phyloP scores from a whole-genome alignment of 2,329 filamentous ascomycete genomes.

The Plenodomus lindquistii region DNA sequence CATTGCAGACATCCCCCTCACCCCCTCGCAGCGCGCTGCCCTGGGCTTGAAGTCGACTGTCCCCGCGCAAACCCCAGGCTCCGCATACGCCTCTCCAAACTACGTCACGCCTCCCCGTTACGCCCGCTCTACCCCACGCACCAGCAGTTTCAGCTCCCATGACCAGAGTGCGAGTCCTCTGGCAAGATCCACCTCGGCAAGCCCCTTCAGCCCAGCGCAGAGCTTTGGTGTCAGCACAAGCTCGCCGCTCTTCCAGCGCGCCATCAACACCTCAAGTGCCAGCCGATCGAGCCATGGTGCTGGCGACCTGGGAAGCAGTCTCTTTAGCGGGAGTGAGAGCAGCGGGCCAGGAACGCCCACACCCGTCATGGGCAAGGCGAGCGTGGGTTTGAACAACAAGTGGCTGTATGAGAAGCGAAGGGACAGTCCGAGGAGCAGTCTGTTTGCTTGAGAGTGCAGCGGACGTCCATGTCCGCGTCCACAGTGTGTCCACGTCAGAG shows the following conservation, averaged over 20 bases:
- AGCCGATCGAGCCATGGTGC: slow-evolving; percentile 66
- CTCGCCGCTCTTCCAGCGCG: slow-evolving; percentile 70
- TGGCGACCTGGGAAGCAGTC: slow-evolving; percentile 49
- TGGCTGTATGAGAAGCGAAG: slow-evolving; percentile 87
- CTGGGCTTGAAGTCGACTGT: slow-evolving; percentile 74
- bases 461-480: too few relatives aligned
- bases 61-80: slow-evolving; percentile 65
- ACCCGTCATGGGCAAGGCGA: slow-evolving; percentile 63
- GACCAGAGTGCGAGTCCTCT: slow-evolving; percentile 52
- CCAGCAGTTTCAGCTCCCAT: slow-evolving; percentile 60
- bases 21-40: slow-evolving; percentile 81
- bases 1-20: slow-evolving; percentile 86
- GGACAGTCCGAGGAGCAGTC: slow-evolving; percentile 52
- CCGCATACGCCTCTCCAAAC: slow-evolving; percentile 51
- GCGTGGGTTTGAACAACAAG: slow-evolving; percentile 82
- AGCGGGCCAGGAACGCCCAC: slow-evolving; percentile 66
- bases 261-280: slow-evolving; percentile 55
- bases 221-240: slow-evolving; percentile 36
- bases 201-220: slow-evolving; percentile 55
- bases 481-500: too few relatives aligned
- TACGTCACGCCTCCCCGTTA: slow-evolving; percentile 90
- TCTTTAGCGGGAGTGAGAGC: slow-evolving; percentile 46
- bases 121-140: slow-evolving; percentile 71
- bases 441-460: slow-evolving; percentile 29
- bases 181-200: slow-evolving; percentile 32